Evolutionary conservation across 2,329 filamentous ascomycete species (phyloP), one percentile per base, ranked within the genome.

Genomic region (Talaromyces verruculosus): DNA sequence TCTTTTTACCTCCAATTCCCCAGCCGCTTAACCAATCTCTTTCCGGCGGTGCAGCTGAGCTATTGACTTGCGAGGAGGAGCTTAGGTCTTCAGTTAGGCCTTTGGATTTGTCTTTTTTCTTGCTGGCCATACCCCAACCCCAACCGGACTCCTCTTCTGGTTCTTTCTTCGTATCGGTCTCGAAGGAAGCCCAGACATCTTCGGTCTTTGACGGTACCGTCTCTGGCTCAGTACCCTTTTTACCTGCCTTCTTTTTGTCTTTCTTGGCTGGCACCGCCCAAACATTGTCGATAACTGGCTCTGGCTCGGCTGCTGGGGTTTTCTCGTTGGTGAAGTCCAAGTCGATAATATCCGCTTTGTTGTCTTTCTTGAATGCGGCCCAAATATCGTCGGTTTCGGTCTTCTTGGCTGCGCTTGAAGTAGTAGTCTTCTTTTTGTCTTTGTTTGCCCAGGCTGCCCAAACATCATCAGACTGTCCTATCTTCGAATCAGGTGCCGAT

Each of bases 221-320:
- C 8, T 69, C 35, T 11, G 64, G 33, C 47, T 68, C 66, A 13
- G 64, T 10, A 2, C 53, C 58, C 5, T 64, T 68, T 65, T 67
- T 69, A 60, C 76, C 73, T 68, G 75, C 75, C 68, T 79, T 78
- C 68, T 82, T 80, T 68, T 79, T 80, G 28, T 79, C 75, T 58
- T 77, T 77, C 59, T 76, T 76, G 67, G 25, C 41, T 22, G 72
- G 72, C 35, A 71, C 68, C 39, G 68, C 72, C 71, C 72, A 77
- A 7, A 66, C 58, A 60, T 75, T 74, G 22, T 71, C 64, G 47
- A 64, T 67, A 11, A 66, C 64, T 17, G 67, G 66, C 33, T 68
- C 68, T 28, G 70, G 63, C 6, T 65, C 65, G 25, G 59, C 41
- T 22, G 66, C 51, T 33, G 63, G 43, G 15, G 64, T 30, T 37